Base-by-base conservation (phyloP, 768 basidiomycete genomes). In the Hypholoma sublateritium region DNA sequence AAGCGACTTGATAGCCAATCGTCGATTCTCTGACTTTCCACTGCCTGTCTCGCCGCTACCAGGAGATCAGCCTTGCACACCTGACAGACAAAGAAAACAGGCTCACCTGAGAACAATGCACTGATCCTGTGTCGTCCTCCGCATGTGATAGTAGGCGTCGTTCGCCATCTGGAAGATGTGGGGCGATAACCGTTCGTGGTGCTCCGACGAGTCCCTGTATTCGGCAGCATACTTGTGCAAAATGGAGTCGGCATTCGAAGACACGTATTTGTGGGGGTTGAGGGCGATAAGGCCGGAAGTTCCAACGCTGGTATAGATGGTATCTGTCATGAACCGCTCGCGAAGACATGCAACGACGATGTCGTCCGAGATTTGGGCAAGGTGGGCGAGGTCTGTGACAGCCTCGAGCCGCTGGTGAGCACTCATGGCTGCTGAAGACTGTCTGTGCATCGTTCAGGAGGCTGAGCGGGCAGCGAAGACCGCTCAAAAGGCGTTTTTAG, bases 131-230 rank as follows among this genome's bases (percentile, higher is more conserved):
- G 85, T 82, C 0, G 96, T 99, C 63, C 96, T 79, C 49, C 87
- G 80, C 95, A 98, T 96, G 72, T 98, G 93, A 70, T 95, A 98
- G 73, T 95, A 98, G 4, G 93, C 87, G 73, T 91, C 89, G 64
- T 93, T 88, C 5, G 93, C 91, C 46, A 93, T 79, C 66, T 95
- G 89, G 70, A 97, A 98, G 42, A 98, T 86, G 66, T 99, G 96
- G 1, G 96, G 96, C 34, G 87, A 82, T 2, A 87, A 77, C 8
- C 72, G 70, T 50, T 79, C 76, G 70, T 83, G 87, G 63, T 83
- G 80, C 49, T 82, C 80, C 9, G 80, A 74, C 5, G 89, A 87
- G 65, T 92, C 86, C 42, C 92, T 82, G 67, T 95, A 93, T 65
- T 95, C 88, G 17, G 87, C 79, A 3, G 92, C 88, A 68, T 97